These are phyloP conservation scores for Pachysandra terminalis DNA, from an alignment of 164 flowering plant genomes.

Conservation along the genomic window DNA sequence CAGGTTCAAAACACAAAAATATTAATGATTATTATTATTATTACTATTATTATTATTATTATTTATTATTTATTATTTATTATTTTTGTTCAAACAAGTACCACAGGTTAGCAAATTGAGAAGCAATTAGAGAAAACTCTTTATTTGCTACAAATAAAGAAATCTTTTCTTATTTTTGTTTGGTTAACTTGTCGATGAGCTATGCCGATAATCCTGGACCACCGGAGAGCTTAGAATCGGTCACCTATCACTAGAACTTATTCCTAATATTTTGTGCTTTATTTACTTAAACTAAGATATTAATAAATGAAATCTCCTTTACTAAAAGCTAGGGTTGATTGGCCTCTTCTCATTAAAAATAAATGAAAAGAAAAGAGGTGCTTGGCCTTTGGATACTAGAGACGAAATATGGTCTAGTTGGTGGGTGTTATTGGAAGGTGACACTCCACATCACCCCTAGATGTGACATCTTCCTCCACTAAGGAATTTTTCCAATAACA, in stretches of 20 bases:
- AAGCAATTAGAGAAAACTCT: too few species aligned
- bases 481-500: background rate
- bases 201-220: too few species aligned
- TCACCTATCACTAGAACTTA: background rate
- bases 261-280: background rate
- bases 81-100: too few species aligned
- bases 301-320: background rate
- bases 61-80: too few species aligned
- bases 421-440: constrained; percentile 13
- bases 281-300: background rate
- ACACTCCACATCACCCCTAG: constrained; percentile 4
- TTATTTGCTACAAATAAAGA: too few species aligned
- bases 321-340: constrained; percentile 4
- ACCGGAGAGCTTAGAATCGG: background rate
- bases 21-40: too few species aligned
- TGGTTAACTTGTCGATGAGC: too few species aligned
- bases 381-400: background rate
- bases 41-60: too few species aligned
- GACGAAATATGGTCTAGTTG: constrained; percentile 6
- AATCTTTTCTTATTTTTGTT: too few species aligned
- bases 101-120: too few species aligned
- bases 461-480: constrained; percentile 15
- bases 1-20: too few species aligned
- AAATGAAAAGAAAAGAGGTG: background rate
- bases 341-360: background rate